Evolutionary conservation across 306 rosid genomes (phyloP).

Genomic region (Geum urbanum): DNA sequence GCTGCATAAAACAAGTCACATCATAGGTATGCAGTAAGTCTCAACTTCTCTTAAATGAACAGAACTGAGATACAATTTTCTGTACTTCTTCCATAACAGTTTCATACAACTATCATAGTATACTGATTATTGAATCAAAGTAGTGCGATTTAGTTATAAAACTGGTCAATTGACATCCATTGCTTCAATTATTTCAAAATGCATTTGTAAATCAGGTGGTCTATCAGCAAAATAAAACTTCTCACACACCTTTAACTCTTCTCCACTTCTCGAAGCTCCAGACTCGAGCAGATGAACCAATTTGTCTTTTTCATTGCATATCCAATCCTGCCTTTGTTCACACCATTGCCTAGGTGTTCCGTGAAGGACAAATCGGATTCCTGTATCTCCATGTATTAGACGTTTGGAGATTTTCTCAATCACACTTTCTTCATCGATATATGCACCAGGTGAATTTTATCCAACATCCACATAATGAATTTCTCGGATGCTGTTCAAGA

Average conservation of each 20-base stretch:
- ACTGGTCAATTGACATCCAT: conserved; percentile 43
- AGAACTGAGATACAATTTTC: background rate
- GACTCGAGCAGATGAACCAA: conserved; percentile 53
- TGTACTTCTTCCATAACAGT: background rate
- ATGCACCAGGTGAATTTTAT: conserved; percentile 66
- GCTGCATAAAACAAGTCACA: background rate
- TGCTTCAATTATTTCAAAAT: conserved; percentile 70
- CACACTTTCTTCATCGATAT: conserved; percentile 46
- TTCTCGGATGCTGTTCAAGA: conserved; percentile 58
- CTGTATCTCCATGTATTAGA: conserved; percentile 34
- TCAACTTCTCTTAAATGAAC: background rate
- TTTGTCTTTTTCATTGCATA: conserved; percentile 51
- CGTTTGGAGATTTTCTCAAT: conserved; percentile 47
- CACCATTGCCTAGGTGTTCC: conserved; percentile 93
- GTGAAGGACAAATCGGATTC: conserved; percentile 60
- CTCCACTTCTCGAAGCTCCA: conserved; percentile 42
- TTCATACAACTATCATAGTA: background rate
- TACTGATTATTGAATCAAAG: background rate
- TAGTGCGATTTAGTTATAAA: background rate
- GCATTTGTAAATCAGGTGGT: conserved; percentile 70
- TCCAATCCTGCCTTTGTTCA: conserved; percentile 62
- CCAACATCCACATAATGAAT: conserved; percentile 90
- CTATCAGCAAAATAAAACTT: conserved; percentile 59
- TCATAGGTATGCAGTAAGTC: background rate
- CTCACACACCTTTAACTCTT: conserved; percentile 42